Evolutionary conservation across 768 basidiomycete genomes (phyloP).

Genomic region (Panellus pusillus): DNA sequence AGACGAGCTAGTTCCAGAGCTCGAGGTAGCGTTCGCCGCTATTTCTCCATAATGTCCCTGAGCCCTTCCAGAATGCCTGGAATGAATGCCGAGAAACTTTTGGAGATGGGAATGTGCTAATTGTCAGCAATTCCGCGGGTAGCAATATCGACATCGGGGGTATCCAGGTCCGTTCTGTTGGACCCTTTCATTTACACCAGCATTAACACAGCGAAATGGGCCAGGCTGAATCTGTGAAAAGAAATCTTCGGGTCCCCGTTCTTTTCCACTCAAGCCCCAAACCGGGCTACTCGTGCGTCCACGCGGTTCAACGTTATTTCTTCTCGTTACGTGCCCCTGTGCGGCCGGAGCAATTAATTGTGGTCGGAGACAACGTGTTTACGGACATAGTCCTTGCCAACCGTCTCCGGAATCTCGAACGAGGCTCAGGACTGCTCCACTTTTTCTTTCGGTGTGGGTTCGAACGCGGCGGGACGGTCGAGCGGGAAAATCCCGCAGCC

Average conservation of each 20-base stretch:
- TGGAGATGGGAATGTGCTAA: constrained; percentile 74
- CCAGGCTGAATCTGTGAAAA: constrained; percentile 84
- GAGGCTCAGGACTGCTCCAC: constrained; percentile 17
- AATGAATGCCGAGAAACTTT: constrained; percentile 67
- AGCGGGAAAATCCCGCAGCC: constrained; percentile 26
- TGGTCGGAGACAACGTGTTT: constrained; percentile 91
- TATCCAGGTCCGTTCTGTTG: constrained; percentile 62
- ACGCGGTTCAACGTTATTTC: constrained; percentile 75
- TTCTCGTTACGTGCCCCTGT: constrained; percentile 55
- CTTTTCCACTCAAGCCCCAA: constrained; percentile 76
- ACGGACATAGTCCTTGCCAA: constrained; percentile 90
- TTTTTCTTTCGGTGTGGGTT: constrained; percentile 27
- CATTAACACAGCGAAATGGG: not conserved
- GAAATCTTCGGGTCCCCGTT: constrained; percentile 79
- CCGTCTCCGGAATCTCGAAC: constrained; percentile 48
- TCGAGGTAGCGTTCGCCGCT: constrained; percentile 50
- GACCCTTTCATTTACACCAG: not conserved
- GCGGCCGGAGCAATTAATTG: constrained; percentile 62
- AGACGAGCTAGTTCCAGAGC: constrained; percentile 75
- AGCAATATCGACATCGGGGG: constrained; percentile 73
- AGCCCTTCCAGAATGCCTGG: constrained; percentile 66
- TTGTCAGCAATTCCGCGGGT: constrained; percentile 95
- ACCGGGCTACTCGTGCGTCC: constrained; percentile 77
- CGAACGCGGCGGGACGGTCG: constrained; percentile 28
- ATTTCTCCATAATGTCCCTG: not conserved